Percentiles rank a stretch among this genome's conserved stretches.
These are phyloP conservation scores for Colletotrichum limetticola DNA, from an alignment of 2,329 filamentous ascomycete species.

Conservation along the genomic window DNA sequence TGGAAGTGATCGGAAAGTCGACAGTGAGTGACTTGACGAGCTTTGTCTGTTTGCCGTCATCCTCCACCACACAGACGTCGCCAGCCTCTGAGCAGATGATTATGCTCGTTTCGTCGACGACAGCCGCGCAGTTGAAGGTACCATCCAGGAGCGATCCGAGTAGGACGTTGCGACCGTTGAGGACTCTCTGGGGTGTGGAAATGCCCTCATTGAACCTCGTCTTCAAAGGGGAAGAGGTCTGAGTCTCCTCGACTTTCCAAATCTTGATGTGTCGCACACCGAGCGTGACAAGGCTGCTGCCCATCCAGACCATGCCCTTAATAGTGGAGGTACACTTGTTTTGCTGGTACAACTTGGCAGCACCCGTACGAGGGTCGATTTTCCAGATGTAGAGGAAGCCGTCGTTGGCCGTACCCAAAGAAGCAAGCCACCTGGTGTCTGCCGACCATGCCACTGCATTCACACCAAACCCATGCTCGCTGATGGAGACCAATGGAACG, in stretches of 20 bases:
- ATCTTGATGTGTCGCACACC: constrained; percentile 93
- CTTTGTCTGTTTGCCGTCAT: constrained; percentile 77
- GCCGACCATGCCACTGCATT: constrained; percentile 89
- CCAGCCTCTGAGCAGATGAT: constrained; percentile 89
- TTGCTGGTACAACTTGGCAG: constrained; percentile 83
- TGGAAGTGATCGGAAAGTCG: constrained; percentile 75
- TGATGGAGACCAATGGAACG: constrained; percentile 83
- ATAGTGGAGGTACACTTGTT: constrained; percentile 92
- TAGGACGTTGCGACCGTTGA: constrained; percentile 88
- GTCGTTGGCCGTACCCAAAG: constrained; percentile 88
- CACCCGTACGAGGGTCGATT: constrained; percentile 83
- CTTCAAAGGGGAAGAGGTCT: constrained; percentile 71
- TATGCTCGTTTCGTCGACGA: constrained; percentile 78
- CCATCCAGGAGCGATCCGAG: constrained; percentile 84
- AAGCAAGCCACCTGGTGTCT: constrained; percentile 87
- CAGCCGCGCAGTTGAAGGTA: constrained; percentile 82
- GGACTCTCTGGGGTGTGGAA: constrained; percentile 67
- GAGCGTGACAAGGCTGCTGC: constrained; percentile 83
- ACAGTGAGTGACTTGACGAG: constrained; percentile 74
- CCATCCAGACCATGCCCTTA: constrained; percentile 91
- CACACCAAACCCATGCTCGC: constrained; percentile 91
- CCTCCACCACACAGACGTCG: constrained; percentile 88
- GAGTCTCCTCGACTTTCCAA: constrained; percentile 83
- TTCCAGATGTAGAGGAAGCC: constrained; percentile 94
- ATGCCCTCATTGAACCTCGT: constrained; percentile 56